Conservation (phyloP, 257 asterid genomes). For the Cruciata laevipes region DNA sequence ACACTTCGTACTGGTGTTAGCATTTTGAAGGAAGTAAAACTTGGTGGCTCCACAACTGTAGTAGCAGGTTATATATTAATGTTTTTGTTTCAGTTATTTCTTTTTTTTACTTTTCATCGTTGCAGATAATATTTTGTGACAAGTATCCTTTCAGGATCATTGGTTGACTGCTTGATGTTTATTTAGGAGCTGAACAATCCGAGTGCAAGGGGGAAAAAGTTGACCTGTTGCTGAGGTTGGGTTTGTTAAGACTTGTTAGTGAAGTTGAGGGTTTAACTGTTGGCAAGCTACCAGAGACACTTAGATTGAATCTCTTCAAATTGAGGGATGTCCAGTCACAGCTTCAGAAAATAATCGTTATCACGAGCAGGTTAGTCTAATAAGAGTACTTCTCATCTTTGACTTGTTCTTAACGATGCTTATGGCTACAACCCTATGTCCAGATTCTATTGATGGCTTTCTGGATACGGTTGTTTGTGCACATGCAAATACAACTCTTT, state of each 20-base stretch:
- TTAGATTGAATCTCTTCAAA: slow-evolving; percentile 63
- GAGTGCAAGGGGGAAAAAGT: slow-evolving; percentile 73
- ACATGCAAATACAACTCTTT: not conserved
- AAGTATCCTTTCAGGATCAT: not conserved
- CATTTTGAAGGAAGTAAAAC: slow-evolving; percentile 30
- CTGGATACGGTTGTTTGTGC: not conserved
- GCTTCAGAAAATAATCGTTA: slow-evolving; percentile 68
- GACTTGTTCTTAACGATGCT: not conserved
- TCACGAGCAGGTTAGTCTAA: slow-evolving; percentile 56
- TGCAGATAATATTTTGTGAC: slow-evolving; percentile 5
- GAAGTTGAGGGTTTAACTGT: slow-evolving; percentile 55
- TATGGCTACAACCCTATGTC: not conserved
- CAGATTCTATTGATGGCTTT: not conserved
- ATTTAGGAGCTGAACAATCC: slow-evolving; percentile 30
- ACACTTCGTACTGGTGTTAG: slow-evolving; percentile 74
- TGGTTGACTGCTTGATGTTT: not conserved
- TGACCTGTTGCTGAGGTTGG: slow-evolving; percentile 65
- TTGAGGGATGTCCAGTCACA: slow-evolving; percentile 65
- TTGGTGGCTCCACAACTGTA: slow-evolving; percentile 26
- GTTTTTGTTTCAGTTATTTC: not conserved
- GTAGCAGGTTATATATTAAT: slow-evolving; percentile 28
- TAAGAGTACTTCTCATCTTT: not conserved
- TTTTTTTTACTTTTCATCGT: not conserved
- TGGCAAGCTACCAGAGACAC: slow-evolving; percentile 72
- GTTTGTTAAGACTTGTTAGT: slow-evolving; percentile 60